These are phyloP conservation scores for Coniferiporia weirii DNA, from an alignment of 1,284 basidiomycete genomes.

Conservation along the genomic window DNA sequence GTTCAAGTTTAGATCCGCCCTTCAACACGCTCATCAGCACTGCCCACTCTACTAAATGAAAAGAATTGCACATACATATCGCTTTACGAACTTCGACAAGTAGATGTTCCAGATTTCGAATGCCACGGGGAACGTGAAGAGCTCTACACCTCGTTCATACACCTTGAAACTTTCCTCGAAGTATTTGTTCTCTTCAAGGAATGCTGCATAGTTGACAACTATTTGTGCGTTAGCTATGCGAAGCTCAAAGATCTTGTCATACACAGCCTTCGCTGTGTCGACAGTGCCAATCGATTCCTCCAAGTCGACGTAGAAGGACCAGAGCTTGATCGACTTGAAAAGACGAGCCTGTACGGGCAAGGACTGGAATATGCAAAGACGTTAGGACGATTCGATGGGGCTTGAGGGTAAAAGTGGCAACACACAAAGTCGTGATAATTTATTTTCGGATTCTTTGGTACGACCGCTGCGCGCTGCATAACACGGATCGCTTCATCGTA, in stretches of 20 bases:
- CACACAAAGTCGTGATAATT: slow-evolving; percentile 94
- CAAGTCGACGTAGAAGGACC: slow-evolving; percentile 98
- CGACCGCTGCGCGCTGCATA: slow-evolving; percentile 91
- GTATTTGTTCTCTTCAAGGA: slow-evolving; percentile 97
- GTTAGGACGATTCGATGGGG: slow-evolving; percentile 16
- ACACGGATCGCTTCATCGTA: slow-evolving; percentile 93
- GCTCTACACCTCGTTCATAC: slow-evolving; percentile 95
- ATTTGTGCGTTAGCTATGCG: slow-evolving; percentile 98
- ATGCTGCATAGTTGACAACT: slow-evolving; percentile 95
- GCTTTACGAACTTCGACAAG: slow-evolving; percentile 93
- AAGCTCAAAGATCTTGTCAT: slow-evolving; percentile 95
- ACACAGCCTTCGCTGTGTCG: slow-evolving; percentile 88
- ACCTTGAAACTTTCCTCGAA: slow-evolving; percentile 99
- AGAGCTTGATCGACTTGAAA: slow-evolving; percentile 97
- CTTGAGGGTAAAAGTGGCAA: slow-evolving; percentile 15
- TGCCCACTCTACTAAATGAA: background rate
- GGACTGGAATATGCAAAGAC: slow-evolving; percentile 38
- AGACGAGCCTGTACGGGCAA: slow-evolving; percentile 85
- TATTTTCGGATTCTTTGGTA: slow-evolving; percentile 87
- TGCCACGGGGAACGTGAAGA: slow-evolving; percentile 97
- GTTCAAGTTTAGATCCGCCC: slow-evolving; percentile 92
- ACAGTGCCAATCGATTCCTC: slow-evolving; percentile 96
- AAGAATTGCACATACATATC: slow-evolving; percentile 64
- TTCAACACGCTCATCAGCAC: slow-evolving; percentile 27
- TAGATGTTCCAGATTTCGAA: slow-evolving; percentile 99